Conservation (phyloP, 2,329 filamentous ascomycete species). For the Aureobasidium sp. region DNA sequence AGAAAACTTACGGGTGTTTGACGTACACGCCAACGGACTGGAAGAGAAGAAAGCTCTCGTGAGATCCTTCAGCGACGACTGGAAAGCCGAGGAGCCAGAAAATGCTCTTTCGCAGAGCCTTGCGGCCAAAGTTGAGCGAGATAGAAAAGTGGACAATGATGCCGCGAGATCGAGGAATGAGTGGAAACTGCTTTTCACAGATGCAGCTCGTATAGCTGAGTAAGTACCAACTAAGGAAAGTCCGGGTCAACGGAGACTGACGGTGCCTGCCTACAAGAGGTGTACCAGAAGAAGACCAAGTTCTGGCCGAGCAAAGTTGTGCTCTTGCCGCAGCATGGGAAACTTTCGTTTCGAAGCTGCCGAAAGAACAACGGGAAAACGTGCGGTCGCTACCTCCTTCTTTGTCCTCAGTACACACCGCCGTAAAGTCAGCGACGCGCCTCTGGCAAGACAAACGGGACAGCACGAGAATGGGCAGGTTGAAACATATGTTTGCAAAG, state of each 20-base stretch:
- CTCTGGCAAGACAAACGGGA: background rate
- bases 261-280: background rate
- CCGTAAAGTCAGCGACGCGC: background rate
- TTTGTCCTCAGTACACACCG: background rate
- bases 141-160: background rate
- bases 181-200: too few relatives aligned
- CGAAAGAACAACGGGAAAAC: background rate
- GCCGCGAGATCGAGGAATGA: too few relatives aligned
- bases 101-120: background rate
- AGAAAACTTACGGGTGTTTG: too few relatives aligned
- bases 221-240: too few relatives aligned
- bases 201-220: too few relatives aligned
- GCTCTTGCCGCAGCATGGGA: background rate
- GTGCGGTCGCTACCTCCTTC: background rate
- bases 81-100: background rate
- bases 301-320: background rate
- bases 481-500: background rate
- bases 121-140: background rate
- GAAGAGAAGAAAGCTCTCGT: too few relatives aligned
- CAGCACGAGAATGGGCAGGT: background rate
- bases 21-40: too few relatives aligned
- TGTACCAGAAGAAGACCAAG: background rate
- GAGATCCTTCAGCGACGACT: too few relatives aligned
- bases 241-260: too few relatives aligned
- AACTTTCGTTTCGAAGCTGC: background rate